phyloP scores from a whole-genome alignment of 169 alveolate genomes.

The Sarcocystis neurona region DNA sequence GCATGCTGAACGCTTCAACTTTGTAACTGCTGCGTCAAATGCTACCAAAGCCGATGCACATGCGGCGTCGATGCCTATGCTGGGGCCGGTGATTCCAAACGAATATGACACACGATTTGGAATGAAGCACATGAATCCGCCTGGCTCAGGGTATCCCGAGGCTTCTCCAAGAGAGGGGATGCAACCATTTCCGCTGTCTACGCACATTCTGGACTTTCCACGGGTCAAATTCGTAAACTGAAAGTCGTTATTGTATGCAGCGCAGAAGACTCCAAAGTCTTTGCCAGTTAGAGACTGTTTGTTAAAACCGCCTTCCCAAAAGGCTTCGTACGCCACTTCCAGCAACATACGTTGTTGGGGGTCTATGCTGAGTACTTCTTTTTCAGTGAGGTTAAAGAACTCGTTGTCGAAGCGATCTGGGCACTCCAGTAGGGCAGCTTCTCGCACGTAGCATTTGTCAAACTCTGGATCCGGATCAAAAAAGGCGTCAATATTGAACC shows the following conservation, averaged over 20 bases:
- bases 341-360: constrained; percentile 76
- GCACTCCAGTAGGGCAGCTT: constrained; percentile 68
- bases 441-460: constrained; percentile 50
- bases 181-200: constrained; percentile 63
- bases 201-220: constrained; percentile 58
- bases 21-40: constrained; percentile 66
- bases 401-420: constrained; percentile 69
- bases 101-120: constrained; percentile 72
- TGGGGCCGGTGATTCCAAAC: constrained; percentile 72
- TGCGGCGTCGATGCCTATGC: constrained; percentile 74
- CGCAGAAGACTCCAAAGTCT: constrained; percentile 70
- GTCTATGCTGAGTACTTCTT: constrained; percentile 68
- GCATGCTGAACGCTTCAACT: constrained; percentile 52
- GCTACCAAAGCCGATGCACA: constrained; percentile 77
- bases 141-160: constrained; percentile 71
- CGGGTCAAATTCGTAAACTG: constrained; percentile 50
- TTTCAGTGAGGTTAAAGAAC: constrained; percentile 61
- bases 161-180: constrained; percentile 66
- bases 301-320: constrained; percentile 37
- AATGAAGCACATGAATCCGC: constrained; percentile 67
- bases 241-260: constrained; percentile 68
- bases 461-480: constrained; percentile 57
- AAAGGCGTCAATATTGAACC: constrained; percentile 53
- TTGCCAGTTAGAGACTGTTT: constrained; percentile 40
- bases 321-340: constrained; percentile 65